phyloP scores from a whole-genome alignment of 73 alveolate genomes.

The Halteria grandinella region DNA sequence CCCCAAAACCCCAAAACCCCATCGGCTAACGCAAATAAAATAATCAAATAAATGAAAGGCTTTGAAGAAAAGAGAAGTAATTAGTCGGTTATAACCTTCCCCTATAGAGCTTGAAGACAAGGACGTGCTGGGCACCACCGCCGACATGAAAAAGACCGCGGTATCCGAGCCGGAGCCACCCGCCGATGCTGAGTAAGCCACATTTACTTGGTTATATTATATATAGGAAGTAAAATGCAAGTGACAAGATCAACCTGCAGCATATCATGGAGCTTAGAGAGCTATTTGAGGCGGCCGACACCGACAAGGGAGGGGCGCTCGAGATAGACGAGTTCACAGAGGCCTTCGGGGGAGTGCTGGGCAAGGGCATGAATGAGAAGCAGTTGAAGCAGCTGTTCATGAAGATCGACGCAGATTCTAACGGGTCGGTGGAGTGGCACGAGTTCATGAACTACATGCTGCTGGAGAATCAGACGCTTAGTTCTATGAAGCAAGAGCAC shows the following conservation, averaged over 20 bases:
- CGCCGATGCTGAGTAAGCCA: background rate
- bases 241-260: constrained; percentile 70
- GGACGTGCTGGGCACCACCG: constrained; percentile 26
- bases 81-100: background rate
- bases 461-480: constrained; percentile 73
- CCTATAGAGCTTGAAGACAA: constrained; percentile 47
- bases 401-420: constrained; percentile 83
- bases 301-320: constrained; percentile 83
- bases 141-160: constrained; percentile 30
- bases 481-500: constrained; percentile 78
- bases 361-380: constrained; percentile 70
- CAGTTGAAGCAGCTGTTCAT: constrained; percentile 73
- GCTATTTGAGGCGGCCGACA: constrained; percentile 76
- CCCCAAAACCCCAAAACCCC: constrained; percentile 46
- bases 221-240: constrained; percentile 58
- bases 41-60: background rate
- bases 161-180: background rate
- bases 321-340: constrained; percentile 73
- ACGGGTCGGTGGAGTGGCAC: constrained; percentile 81
- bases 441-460: constrained; percentile 83
- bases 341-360: constrained; percentile 80
- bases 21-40: background rate
- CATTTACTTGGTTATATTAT: background rate
- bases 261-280: constrained; percentile 78
- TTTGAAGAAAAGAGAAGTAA: constrained; percentile 47